Evolutionary conservation across 208 protist genomes (phyloP).

Genomic region (Novymonas esmeraldas): DNA sequence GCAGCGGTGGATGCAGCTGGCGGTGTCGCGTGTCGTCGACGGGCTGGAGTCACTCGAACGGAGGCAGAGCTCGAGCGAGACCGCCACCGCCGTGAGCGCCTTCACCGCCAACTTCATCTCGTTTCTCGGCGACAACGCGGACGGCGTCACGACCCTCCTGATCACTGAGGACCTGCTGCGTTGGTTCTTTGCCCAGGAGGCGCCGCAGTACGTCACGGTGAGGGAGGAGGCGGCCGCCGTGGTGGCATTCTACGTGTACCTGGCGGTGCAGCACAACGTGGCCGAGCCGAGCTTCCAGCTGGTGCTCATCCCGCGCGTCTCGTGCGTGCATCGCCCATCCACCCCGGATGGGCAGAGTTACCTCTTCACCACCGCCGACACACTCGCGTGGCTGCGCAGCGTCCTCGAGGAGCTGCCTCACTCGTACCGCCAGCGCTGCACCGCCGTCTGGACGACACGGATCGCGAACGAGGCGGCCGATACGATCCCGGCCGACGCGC

Average conservation of each 20-base stretch:
- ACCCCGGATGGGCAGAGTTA: slow-evolving; percentile 18
- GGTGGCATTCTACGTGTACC: slow-evolving; percentile 40
- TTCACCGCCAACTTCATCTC: slow-evolving; percentile 41
- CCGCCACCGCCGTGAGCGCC: slow-evolving; percentile 20
- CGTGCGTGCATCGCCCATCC: slow-evolving; percentile 4
- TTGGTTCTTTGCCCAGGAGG: slow-evolving; percentile 34
- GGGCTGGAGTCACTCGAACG: not conserved
- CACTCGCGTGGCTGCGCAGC: slow-evolving; percentile 4
- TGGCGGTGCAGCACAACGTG: slow-evolving; percentile 37
- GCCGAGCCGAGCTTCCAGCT: slow-evolving; percentile 34
- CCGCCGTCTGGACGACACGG: slow-evolving; percentile 2
- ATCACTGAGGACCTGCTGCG: slow-evolving; percentile 51
- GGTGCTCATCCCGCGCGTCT: slow-evolving; percentile 36
- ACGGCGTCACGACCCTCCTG: slow-evolving; percentile 32
- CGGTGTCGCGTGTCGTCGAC: slow-evolving; percentile 17
- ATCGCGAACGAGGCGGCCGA: not conserved
- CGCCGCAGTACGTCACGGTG: slow-evolving; percentile 7
- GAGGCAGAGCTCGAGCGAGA: not conserved
- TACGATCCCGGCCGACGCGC: not conserved
- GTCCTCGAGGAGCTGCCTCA: slow-evolving; percentile 5
- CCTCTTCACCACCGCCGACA: slow-evolving; percentile 15
- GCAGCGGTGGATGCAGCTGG: slow-evolving; percentile 7
- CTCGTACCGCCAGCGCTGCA: slow-evolving; percentile 11
- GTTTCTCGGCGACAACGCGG: slow-evolving; percentile 34
- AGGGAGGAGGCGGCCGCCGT: slow-evolving; percentile 33